Base-by-base conservation (phyloP, 345 rosid genomes). In the Trapa incisa region DNA sequence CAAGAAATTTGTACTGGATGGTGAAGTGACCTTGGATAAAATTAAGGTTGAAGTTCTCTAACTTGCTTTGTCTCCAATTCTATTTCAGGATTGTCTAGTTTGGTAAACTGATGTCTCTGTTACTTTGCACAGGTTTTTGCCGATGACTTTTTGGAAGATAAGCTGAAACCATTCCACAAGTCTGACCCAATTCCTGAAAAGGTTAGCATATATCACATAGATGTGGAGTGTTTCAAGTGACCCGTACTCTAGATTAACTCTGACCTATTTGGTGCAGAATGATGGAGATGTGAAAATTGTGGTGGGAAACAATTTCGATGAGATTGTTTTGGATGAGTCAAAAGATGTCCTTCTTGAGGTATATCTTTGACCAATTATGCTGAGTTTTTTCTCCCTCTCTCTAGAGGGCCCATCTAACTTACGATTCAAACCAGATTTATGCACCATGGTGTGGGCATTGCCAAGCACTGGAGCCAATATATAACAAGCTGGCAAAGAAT, bases 371-470 rank as follows among this genome's bases (percentile, higher is more conserved):
- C 5, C 33, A 54, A 4, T 45, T 6, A 35, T 33, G 15, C 32
- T 32, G 4, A 35, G 11, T 3, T 58, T 32, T 15, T 32, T 32
- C 39, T 52, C 6, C 70, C 6, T 70, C 52, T 66, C 42, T 45
- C 33, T 35, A 48, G 22, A 22, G 41, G 68, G 47, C 70, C 43
- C 69, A 29, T 66, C 37, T 33, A 42, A 37, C 71, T 58, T 42
- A 17, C 58, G 65, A 22, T 64, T 53, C 70, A 58, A 22, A 65
- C 71, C 79, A 94, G 99, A 86, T 94, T 61, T 85, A 94, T 75
- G 97, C 99, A 67, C 96, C 99, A 61, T 91, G 99, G 99, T 94
- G 99, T 71, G 99, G 99, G 66, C 99, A 94, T 80, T 94, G 99
- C 80, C 96, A 94, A 83, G 72, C 97, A 42, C 80, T 94, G 41